These are phyloP conservation scores for Cutaneotrichosporon curvatum DNA, from an alignment of 1,284 basidiomycete species.

Conservation along the genomic window DNA sequence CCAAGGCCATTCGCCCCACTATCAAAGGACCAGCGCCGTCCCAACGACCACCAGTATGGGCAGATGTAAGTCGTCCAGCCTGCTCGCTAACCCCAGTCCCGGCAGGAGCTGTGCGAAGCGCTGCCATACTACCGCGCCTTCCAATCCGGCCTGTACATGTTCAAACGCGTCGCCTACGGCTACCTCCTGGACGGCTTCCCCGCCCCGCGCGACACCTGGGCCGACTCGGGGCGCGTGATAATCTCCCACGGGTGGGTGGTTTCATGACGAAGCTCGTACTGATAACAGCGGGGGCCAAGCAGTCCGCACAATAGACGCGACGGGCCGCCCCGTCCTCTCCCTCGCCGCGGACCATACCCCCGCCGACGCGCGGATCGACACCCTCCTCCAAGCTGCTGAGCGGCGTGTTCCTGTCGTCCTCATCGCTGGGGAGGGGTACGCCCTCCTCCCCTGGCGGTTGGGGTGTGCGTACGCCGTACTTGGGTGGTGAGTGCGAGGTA, in stretches of 20 bases:
- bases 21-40: constrained; percentile 2
- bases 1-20: not conserved
- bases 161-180: constrained; percentile 28
- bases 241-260: constrained; percentile 37
- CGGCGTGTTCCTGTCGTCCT: constrained; percentile 29
- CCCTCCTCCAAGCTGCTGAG: constrained; percentile 26
- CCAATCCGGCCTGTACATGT: constrained; percentile 41
- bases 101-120: constrained; percentile 42
- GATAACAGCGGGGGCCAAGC: constrained; percentile 17
- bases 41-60: constrained; percentile 34
- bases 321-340: constrained; percentile 1
- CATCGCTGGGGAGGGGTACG: constrained; percentile 36
- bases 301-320: constrained; percentile 6
- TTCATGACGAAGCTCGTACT: not conserved
- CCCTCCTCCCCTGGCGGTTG: constrained; percentile 30
- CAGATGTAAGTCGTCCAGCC: constrained; percentile 23
- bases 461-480: constrained; percentile 34
- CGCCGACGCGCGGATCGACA: constrained; percentile 28
- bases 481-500: constrained; percentile 31
- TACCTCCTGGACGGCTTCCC: constrained; percentile 40
- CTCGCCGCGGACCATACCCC: constrained; percentile 31
- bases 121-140: constrained; percentile 43
- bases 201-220: constrained; percentile 40
- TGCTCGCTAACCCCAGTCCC: constrained; percentile 20
- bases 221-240: constrained; percentile 30